Evolutionary conservation across 352 stramenopile genomes (phyloP).

Genomic region (Pythium phragmiticola): DNA sequence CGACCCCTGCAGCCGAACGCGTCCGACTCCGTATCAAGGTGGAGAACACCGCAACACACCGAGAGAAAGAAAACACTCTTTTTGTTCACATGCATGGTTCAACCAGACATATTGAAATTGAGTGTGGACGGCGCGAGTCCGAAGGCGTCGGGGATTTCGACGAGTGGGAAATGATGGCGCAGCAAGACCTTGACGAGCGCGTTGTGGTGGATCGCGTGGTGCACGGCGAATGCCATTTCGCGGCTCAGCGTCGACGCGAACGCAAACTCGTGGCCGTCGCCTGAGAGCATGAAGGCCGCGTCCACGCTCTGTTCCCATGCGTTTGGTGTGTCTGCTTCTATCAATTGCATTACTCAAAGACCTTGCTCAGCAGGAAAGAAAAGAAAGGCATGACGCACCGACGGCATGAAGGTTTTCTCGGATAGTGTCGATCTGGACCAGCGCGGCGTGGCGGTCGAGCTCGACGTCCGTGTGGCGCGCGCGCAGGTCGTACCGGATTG

Average conservation of each 20-base stretch:
- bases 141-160: constrained; percentile 46
- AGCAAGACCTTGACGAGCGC: constrained; percentile 76
- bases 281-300: constrained; percentile 78
- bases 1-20: too few species aligned
- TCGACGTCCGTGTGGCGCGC: constrained; percentile 67
- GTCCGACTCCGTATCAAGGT: too few species aligned
- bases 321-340: constrained; percentile 14
- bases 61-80: background rate
- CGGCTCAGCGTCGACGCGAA: constrained; percentile 73
- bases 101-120: constrained; percentile 35
- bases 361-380: background rate
- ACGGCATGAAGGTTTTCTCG: constrained; percentile 33
- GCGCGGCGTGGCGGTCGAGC: constrained; percentile 47
- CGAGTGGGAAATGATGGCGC: constrained; percentile 57
- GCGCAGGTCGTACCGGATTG: constrained; percentile 71
- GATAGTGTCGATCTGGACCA: constrained; percentile 56
- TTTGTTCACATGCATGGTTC: background rate
- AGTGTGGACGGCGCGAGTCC: constrained; percentile 78
- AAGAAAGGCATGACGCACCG: constrained; percentile 10
- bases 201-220: constrained; percentile 89
- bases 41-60: too few species aligned
- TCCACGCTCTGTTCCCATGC: constrained; percentile 33
- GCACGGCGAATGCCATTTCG: constrained; percentile 80
- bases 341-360: background rate
- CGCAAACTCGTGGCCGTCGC: constrained; percentile 61